A percentile compares a stretch with the other conserved stretches of the same genome.
phyloP scores from a whole-genome alignment of 1,284 basidiomycete genomes.

The Ustilago tritici region DNA sequence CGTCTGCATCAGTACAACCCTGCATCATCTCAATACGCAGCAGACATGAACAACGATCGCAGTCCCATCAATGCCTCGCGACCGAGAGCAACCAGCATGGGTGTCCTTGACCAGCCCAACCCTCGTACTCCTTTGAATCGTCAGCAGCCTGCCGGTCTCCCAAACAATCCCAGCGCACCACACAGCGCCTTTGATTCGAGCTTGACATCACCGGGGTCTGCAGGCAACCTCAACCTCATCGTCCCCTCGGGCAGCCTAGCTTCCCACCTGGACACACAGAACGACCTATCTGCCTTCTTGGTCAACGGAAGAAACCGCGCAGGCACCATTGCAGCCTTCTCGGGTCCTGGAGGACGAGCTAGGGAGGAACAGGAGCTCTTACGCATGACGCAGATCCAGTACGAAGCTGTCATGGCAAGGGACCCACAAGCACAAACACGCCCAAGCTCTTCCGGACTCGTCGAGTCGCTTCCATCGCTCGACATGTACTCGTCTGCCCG shows the following conservation, averaged over 20 bases:
- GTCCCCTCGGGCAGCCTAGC: constrained; percentile 7
- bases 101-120: constrained; percentile 36
- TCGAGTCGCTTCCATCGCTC: constrained; percentile 12
- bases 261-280: constrained; percentile 11
- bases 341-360: constrained; percentile 59
- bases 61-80: constrained; percentile 13
- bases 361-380: constrained; percentile 61
- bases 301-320: constrained; percentile 54
- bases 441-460: constrained; percentile 26
- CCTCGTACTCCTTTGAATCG: constrained; percentile 15
- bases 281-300: constrained; percentile 24
- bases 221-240: constrained; percentile 8
- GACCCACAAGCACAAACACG: constrained; percentile 8
- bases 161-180: neutral
- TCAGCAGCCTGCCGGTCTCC: constrained; percentile 11
- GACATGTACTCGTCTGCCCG: constrained; percentile 22
- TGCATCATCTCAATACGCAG: constrained; percentile 11
- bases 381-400: constrained; percentile 46
- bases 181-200: constrained; percentile 10
- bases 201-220: constrained; percentile 2
- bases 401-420: constrained; percentile 20
- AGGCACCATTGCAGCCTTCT: constrained; percentile 64
- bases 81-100: constrained; percentile 52
- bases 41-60: constrained; percentile 6
- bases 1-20: constrained; percentile 35